A percentile compares a stretch with the other conserved stretches of the same genome.
These are phyloP conservation scores for Rhododendron griersonianum DNA, from an alignment of 148 eudicot genomes.

Conservation along the genomic window DNA sequence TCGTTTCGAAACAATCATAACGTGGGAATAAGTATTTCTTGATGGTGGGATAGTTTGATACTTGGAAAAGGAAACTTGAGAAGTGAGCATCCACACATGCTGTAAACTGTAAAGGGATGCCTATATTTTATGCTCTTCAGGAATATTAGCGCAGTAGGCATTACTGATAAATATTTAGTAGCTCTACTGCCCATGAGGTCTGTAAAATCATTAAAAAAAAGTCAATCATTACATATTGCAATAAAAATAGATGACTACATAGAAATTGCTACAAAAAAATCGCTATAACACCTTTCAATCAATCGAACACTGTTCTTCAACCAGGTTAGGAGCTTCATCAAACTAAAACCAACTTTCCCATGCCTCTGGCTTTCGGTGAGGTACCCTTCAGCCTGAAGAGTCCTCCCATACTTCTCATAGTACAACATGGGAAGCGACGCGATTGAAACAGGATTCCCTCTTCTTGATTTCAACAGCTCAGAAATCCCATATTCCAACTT, in stretches of 20 bases:
- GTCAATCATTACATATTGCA: not conserved
- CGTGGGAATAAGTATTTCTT: too few species aligned
- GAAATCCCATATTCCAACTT: constrained; percentile 44
- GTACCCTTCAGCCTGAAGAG: constrained; percentile 58
- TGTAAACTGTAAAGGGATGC: too few species aligned
- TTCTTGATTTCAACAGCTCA: constrained; percentile 41
- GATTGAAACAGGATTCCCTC: constrained; percentile 44
- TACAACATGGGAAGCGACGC: constrained; percentile 55
- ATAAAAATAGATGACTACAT: too few species aligned
- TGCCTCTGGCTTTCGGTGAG: constrained; percentile 71
- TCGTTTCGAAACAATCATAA: too few species aligned
- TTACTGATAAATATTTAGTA: too few species aligned
- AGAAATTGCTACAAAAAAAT: not conserved
- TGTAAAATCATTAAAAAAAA: constrained; percentile 12
- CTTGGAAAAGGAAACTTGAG: too few species aligned
- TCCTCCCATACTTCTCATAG: constrained; percentile 43
- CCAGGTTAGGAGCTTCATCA: constrained; percentile 59
- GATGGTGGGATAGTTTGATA: too few species aligned
- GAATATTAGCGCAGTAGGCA: too few species aligned
- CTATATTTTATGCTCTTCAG: too few species aligned
- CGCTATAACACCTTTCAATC: constrained; percentile 36
- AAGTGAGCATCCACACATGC: too few species aligned
- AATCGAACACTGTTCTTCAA: constrained; percentile 37
- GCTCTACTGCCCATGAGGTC: constrained; percentile 49
- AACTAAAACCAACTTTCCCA: constrained; percentile 61